A percentile compares a stretch with the other conserved stretches of the same genome.
Evolutionary conservation across 108 stramenopile species (phyloP).

Genomic region (Parmales sp.): DNA sequence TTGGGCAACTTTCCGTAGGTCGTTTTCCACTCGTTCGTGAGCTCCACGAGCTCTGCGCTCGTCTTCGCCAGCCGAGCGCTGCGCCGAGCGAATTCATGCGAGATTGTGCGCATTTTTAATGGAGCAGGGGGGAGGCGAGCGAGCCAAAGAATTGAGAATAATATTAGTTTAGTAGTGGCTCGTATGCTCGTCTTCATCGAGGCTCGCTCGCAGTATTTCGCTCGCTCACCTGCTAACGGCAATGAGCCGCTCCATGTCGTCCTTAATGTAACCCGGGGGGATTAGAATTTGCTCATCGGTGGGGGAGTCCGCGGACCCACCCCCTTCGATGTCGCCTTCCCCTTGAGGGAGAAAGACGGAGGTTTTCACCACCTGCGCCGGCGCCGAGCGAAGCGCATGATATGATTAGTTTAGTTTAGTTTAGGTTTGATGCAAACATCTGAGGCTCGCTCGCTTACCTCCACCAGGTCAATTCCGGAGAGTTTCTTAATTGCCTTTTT

Average conservation of each 20-base stretch:
- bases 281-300: too few species aligned
- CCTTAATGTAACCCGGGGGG: constrained; percentile 50
- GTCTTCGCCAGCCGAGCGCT: constrained; percentile 66
- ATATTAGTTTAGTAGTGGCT: too few species aligned
- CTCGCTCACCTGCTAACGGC: too few species aligned
- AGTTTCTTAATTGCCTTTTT: constrained; percentile 75
- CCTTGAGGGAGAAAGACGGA: constrained; percentile 54
- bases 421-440: too few species aligned
- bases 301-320: background rate
- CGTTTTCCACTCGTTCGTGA: constrained; percentile 67
- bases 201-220: too few species aligned
- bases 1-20: constrained; percentile 59
- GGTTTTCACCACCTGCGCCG: constrained; percentile 26
- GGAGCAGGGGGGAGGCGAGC: too few species aligned
- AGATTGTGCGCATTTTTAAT: too few species aligned
- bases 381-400: background rate
- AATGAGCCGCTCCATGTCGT: constrained; percentile 34
- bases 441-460: constrained; percentile 62
- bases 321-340: constrained; percentile 28
- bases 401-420: too few species aligned
- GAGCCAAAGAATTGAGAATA: too few species aligned
- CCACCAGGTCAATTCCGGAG: constrained; percentile 61
- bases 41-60: constrained; percentile 48
- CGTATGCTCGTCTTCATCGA: too few species aligned
- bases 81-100: too few species aligned